Evolutionary conservation across 2,329 filamentous ascomycete species (phyloP), one percentile per base, ranked within the genome.

Genomic region (Trichophaea hybrida): DNA sequence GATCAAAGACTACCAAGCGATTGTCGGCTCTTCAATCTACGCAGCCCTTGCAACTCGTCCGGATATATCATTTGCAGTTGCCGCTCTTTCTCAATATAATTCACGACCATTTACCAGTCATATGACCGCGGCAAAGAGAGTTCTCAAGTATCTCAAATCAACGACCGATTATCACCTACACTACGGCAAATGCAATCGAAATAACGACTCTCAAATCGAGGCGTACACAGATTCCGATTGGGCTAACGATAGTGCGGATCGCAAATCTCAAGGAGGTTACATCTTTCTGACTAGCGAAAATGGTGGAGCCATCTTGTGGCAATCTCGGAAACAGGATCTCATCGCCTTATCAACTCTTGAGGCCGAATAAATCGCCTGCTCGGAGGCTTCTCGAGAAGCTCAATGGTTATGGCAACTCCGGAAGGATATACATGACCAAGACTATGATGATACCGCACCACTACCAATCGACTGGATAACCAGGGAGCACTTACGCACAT

Each of bases 161-260:
- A 55, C 52, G n/a, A n/a, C n/a, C n/a, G n/a, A n/a, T n/a, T n/a
- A n/a, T n/a, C n/a, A n/a, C n/a, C n/a, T n/a, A n/a, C n/a, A n/a
- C n/a, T n/a, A n/a, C n/a, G n/a, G n/a, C n/a, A n/a, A n/a, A n/a
- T n/a, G n/a, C n/a, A n/a, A n/a, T n/a, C n/a, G n/a, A n/a, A n/a
- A n/a, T n/a, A n/a, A 7, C 7, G n/a, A n/a, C 37, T n/a, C 44
- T 4, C 40, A n/a, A n/a, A n/a, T 68, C 1, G 52, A 35, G 33
- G 66, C 67, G 8, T 70, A 60, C 33, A 63, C 58, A 0, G 65
- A 70, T 44, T 53, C 63, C 7, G 57, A 69, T 57, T 70, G 50
- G 57, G 68, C 61, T 5, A 44, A 60, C 37, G 38, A 59, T 59
- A 24, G 6, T 1, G 58, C 62, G 6, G 68, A 63, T n/a, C n/a